These are phyloP conservation scores for Collybia sp. DNA, from an alignment of 768 basidiomycete species.

Conservation along the genomic window DNA sequence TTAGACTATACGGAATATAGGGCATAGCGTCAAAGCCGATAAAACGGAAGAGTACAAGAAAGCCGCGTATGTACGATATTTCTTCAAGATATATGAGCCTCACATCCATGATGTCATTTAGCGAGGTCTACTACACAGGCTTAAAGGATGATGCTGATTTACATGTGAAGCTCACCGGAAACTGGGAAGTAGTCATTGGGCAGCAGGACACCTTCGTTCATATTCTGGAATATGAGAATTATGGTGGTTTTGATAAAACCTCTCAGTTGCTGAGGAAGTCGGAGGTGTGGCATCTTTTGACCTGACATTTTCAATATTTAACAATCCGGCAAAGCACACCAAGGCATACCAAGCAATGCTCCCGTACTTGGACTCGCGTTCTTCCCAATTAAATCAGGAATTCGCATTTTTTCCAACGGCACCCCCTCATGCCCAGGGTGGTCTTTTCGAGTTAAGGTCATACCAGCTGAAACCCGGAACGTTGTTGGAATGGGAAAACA, in stretches of 20 bases:
- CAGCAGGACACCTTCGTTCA: slow-evolving; percentile 79
- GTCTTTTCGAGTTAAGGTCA: slow-evolving; percentile 88
- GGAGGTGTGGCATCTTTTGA: slow-evolving; percentile 41
- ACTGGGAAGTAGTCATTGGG: slow-evolving; percentile 90
- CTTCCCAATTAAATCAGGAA: slow-evolving; percentile 82
- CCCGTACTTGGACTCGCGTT: slow-evolving; percentile 69
- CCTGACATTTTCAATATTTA: neutral
- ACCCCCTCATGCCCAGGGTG: slow-evolving; percentile 82
- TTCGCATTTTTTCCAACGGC: slow-evolving; percentile 94
- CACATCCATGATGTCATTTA: slow-evolving; percentile 21
- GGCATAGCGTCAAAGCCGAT: slow-evolving; percentile 83
- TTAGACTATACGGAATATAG: slow-evolving; percentile 32
- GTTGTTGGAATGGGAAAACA: slow-evolving; percentile 90
- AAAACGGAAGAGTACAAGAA: slow-evolving; percentile 79
- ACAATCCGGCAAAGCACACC: slow-evolving; percentile 41
- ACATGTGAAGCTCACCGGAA: slow-evolving; percentile 86
- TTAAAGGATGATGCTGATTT: slow-evolving; percentile 70
- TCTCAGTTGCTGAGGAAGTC: slow-evolving; percentile 57
- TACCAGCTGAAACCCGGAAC: slow-evolving; percentile 89
- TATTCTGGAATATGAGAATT: slow-evolving; percentile 93
- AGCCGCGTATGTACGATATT: slow-evolving; percentile 62
- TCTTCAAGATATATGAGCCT: slow-evolving; percentile 2
- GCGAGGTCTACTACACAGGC: slow-evolving; percentile 80
- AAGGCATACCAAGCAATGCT: slow-evolving; percentile 70
- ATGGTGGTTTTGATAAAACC: slow-evolving; percentile 82